Conservation (phyloP, 345 rosid genomes). For the Microcos paniculata region DNA sequence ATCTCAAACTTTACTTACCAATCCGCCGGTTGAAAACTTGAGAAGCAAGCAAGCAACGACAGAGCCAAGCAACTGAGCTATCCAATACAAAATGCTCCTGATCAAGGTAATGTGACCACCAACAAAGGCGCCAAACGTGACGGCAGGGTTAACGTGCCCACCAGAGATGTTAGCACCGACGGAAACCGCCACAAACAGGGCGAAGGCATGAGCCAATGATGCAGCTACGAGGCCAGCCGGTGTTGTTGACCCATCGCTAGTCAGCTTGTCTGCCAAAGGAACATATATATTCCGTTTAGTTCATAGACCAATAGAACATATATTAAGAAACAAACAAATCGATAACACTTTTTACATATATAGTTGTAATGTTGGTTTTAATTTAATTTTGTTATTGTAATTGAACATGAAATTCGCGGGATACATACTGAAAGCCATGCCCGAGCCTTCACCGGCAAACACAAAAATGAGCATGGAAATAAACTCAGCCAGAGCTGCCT, state of each 20-base stretch:
- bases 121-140: slow-evolving; percentile 64
- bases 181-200: slow-evolving; percentile 56
- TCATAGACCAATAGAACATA: background rate
- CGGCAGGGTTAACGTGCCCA: slow-evolving; percentile 77
- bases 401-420: background rate
- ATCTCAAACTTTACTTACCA: slow-evolving; percentile 33
- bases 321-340: background rate
- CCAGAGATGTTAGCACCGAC: slow-evolving; percentile 76
- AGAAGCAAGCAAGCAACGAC: slow-evolving; percentile 69
- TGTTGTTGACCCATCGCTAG: slow-evolving; percentile 43
- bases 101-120: slow-evolving; percentile 61
- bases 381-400: too few relatives aligned
- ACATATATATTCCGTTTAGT: background rate
- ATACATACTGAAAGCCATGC: slow-evolving; percentile 64
- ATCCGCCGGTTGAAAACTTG: slow-evolving; percentile 57
- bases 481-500: slow-evolving; percentile 66
- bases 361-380: too few relatives aligned
- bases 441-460: slow-evolving; percentile 79
- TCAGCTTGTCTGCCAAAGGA: slow-evolving; percentile 47
- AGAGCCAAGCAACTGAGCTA: slow-evolving; percentile 58
- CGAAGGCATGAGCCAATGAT: slow-evolving; percentile 61
- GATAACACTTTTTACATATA: too few relatives aligned
- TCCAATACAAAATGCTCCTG: slow-evolving; percentile 57
- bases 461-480: slow-evolving; percentile 70
- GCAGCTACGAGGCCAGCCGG: slow-evolving; percentile 67